These are phyloP conservation scores for Cystobasidium sp. DNA, from an alignment of 1,284 basidiomycete genomes.

Conservation along the genomic window DNA sequence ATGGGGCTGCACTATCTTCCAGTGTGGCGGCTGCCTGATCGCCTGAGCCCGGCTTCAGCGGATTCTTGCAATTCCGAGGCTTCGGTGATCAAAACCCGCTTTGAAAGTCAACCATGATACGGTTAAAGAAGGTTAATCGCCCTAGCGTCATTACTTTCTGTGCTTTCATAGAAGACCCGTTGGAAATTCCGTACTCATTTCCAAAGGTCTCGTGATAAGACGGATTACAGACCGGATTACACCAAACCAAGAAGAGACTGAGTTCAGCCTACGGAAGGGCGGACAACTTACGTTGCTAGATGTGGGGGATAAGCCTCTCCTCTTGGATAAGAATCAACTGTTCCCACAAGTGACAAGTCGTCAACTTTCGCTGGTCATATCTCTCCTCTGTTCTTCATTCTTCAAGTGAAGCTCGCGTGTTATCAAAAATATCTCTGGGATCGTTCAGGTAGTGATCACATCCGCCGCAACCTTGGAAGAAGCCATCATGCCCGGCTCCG, in stretches of 20 bases:
- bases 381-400: neutral
- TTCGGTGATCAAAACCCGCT: conserved; percentile 11
- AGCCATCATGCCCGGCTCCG: neutral
- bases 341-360: neutral
- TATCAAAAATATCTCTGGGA: too few relatives aligned
- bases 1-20: conserved; percentile 1
- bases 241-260: neutral
- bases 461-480: neutral
- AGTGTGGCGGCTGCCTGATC: neutral
- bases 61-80: neutral
- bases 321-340: conserved; percentile 15
- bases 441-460: too few relatives aligned
- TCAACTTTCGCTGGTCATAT: neutral
- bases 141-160: neutral
- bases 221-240: conserved; percentile 5
- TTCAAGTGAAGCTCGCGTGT: neutral
- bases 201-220: conserved; percentile 8
- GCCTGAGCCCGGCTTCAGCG: neutral
- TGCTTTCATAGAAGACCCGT: neutral
- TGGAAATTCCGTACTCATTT: neutral
- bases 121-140: conserved; percentile 4
- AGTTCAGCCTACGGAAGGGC: neutral
- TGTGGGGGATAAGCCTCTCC: conserved; percentile 16
- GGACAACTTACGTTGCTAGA: neutral
- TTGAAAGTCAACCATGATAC: neutral